Base-by-base conservation (phyloP, 129 eudicot genomes). In the Tagetes erecta region DNA sequence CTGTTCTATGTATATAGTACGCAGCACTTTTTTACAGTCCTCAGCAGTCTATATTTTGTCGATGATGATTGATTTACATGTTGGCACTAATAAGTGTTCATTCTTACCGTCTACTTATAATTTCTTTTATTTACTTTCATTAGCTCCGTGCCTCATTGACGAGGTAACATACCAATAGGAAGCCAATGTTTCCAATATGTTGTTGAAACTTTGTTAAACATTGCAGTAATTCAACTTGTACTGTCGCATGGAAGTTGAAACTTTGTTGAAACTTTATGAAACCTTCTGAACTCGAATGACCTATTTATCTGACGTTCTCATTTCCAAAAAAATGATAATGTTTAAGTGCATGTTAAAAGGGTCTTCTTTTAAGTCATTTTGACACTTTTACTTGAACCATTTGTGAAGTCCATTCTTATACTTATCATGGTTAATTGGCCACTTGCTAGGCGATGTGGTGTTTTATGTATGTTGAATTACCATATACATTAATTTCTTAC, bases 401-500 rank as follows among this genome's bases (percentile, higher is more conserved):
- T 40, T n/a, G 46, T 41, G 65, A 46, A 57, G 67, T 12, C 58
- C 39, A 27, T 53, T 55, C 33, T 55, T 40, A 45, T 55, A 8
- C 8, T 9, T 52, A 50, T 3, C 3, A 36, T 68, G 74, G 14
- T 50, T 60, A 52, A 33, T 38, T 34, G 75, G 9, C 39, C 49
- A 66, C n/a, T 20, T 39, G 34, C 8, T 3, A 35, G 41, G 35
- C 7, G 39, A 11, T 11, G 56, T 66, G 40, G 44, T 52, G 59
- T 75, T 51, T 60, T 75, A 10, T 12, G 12, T 41, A 52, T 37
- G 56, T 51, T 75, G 41, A 27, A 63, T 35, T 38, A 74, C 35
- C 8, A 34, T 34, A 27, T 55, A 33, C 55, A 56, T 27, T 1
- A 56, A 58, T 72, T n/a, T 13, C 63, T 10, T 47, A 44, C 72